Evolutionary conservation across 2,329 filamentous ascomycete genomes (phyloP).

Genomic region (Hirsutella minnesotensis): DNA sequence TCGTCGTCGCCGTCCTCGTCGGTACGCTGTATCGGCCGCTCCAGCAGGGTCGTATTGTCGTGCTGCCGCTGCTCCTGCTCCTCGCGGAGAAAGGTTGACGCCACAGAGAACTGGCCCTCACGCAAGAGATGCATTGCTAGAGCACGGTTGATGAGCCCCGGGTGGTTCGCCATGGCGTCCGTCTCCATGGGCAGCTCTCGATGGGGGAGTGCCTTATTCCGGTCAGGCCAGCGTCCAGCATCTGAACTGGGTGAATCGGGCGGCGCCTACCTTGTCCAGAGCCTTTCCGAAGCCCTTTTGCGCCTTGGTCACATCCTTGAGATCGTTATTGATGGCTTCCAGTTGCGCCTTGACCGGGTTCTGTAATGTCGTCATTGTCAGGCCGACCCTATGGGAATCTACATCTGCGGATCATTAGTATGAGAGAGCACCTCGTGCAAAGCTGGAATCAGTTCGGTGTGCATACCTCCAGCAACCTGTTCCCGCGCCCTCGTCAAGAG

Average conservation of each 20-base stretch:
- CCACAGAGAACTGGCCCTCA: slow-evolving; percentile 85
- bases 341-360: slow-evolving; percentile 74
- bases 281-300: slow-evolving; percentile 78
- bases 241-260: neutral
- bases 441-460: neutral
- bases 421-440: neutral
- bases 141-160: slow-evolving; percentile 74
- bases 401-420: slow-evolving; percentile 12
- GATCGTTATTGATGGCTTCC: slow-evolving; percentile 65
- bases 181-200: slow-evolving; percentile 65
- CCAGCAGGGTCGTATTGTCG: slow-evolving; percentile 7
- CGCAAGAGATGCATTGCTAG: slow-evolving; percentile 94
- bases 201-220: slow-evolving; percentile 23
- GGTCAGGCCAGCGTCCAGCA: slow-evolving; percentile 8
- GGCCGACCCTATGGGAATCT: slow-evolving; percentile 46
- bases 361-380: slow-evolving; percentile 74
- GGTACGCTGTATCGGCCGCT: slow-evolving; percentile 10
- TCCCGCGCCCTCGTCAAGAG: slow-evolving; percentile 63
- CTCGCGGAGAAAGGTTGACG: slow-evolving; percentile 74
- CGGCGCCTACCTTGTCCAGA: slow-evolving; percentile 58
- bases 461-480: slow-evolving; percentile 56
- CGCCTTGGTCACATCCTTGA: slow-evolving; percentile 73
- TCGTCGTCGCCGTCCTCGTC: slow-evolving; percentile 21
- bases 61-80: slow-evolving; percentile 27
- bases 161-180: slow-evolving; percentile 66